Conservation (phyloP, 768 basidiomycete genomes). For the Russula earlei region DNA sequence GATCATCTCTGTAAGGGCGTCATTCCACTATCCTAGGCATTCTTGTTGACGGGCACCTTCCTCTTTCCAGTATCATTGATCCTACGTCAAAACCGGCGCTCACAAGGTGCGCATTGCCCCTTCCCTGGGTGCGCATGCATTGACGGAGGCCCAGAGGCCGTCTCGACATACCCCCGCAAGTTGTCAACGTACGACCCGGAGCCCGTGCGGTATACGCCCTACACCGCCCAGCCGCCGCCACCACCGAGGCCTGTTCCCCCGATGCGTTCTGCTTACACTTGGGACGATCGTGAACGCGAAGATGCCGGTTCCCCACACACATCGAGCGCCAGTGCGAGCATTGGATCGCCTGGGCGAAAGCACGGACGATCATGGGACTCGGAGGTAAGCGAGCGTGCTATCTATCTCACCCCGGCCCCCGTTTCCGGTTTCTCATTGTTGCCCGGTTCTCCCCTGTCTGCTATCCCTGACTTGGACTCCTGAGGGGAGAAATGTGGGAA, state of each 20-base stretch:
- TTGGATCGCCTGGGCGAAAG: slow-evolving; percentile 14
- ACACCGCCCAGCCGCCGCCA: slow-evolving; percentile 4
- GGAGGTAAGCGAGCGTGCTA: slow-evolving; percentile 9
- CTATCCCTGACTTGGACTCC: too few relatives aligned
- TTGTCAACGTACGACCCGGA: slow-evolving; percentile 9
- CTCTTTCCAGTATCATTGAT: slow-evolving; percentile 11
- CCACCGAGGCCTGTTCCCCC: background rate
- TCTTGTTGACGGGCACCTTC: background rate
- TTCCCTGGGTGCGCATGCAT: slow-evolving; percentile 7
- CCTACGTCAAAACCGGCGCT: slow-evolving; percentile 17
- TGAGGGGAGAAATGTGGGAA: background rate
- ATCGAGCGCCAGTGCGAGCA: slow-evolving; percentile 12
- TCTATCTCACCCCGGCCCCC: too few relatives aligned
- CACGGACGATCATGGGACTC: slow-evolving; percentile 18
- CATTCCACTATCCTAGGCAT: background rate
- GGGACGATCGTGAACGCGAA: slow-evolving; percentile 18
- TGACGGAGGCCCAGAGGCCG: slow-evolving; percentile 9
- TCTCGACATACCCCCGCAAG: slow-evolving; percentile 16
- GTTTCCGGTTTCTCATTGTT: background rate
- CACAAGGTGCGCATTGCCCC: slow-evolving; percentile 10
- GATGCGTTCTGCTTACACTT: slow-evolving; percentile 16
- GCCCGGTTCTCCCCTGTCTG: background rate
- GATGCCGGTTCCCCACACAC: slow-evolving; percentile 14
- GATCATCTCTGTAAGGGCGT: slow-evolving; percentile 12
- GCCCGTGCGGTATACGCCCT: slow-evolving; percentile 8